These are phyloP conservation scores for Striga asiatica DNA, from an alignment of 257 asterid species.

Conservation along the genomic window DNA sequence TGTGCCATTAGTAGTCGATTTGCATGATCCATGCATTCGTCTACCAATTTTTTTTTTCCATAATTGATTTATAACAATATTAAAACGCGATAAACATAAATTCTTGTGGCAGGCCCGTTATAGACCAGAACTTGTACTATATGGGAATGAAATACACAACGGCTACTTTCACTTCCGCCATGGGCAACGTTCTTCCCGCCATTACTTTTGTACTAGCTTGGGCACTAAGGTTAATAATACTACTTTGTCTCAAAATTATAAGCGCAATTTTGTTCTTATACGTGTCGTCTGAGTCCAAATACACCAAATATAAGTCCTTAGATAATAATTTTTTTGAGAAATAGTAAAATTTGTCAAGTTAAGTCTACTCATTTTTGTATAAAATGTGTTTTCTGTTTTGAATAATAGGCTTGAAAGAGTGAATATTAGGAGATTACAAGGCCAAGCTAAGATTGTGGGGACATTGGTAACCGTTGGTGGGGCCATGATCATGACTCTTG, in stretches of 20 bases:
- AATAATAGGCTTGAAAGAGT: constrained; percentile 45
- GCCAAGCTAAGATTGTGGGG: constrained; percentile 55
- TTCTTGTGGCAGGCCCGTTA: constrained; percentile 42
- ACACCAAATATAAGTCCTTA: too few species aligned
- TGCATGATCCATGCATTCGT: too few species aligned
- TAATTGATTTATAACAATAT: too few species aligned
- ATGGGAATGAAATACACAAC: constrained; percentile 54
- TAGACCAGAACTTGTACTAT: constrained; percentile 59
- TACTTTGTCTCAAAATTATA: not conserved
- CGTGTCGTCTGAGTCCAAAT: too few species aligned
- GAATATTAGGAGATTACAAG: constrained; percentile 25
- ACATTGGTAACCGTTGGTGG: constrained; percentile 55
- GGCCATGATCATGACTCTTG: constrained; percentile 68
- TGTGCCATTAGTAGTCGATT: too few species aligned
- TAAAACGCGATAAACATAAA: not conserved
- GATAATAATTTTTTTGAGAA: too few species aligned
- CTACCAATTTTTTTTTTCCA: too few species aligned
- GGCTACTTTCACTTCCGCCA: constrained; percentile 51
- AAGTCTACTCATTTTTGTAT: too few species aligned
- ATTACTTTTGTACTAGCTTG: constrained; percentile 66
- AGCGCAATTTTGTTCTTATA: too few species aligned
- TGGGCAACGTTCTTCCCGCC: constrained; percentile 71
- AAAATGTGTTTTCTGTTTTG: not conserved
- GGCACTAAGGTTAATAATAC: constrained; percentile 38
- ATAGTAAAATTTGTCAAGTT: too few species aligned